Evolutionary conservation across 495 filamentous ascomycete genomes (phyloP).

Genomic region (Clohesyomyces aquaticus): DNA sequence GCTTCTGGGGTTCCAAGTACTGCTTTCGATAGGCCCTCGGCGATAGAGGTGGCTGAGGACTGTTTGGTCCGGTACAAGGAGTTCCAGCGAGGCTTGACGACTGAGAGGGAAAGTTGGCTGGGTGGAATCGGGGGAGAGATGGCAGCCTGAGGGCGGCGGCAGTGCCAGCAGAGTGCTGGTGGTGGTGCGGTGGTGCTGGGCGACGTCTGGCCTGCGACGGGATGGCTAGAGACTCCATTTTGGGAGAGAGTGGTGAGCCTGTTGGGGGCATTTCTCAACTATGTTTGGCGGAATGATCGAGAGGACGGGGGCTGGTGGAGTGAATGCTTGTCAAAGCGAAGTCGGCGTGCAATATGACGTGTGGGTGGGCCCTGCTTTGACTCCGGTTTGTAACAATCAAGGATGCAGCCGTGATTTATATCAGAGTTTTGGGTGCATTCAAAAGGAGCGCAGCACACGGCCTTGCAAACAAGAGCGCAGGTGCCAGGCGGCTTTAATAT

Average conservation of each 20-base stretch:
- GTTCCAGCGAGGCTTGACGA: conserved; percentile 39
- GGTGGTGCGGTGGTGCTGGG: conserved; percentile 19
- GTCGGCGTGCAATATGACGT: conserved; percentile 17
- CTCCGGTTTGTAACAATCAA: background rate
- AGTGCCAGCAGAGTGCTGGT: conserved; percentile 25
- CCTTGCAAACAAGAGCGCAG: conserved; percentile 3
- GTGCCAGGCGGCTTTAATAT: conserved; percentile 23
- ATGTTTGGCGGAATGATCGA: conserved; percentile 4
- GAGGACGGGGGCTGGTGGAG: conserved; percentile 26
- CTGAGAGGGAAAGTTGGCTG: conserved; percentile 47
- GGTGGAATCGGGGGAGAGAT: conserved; percentile 50
- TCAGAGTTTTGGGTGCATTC: background rate
- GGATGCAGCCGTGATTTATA: conserved; percentile 2
- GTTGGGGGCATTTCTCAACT: conserved; percentile 20
- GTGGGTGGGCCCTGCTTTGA: conserved; percentile 19
- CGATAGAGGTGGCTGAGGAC: conserved; percentile 42
- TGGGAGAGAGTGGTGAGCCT: conserved; percentile 34
- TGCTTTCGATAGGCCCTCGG: conserved; percentile 43
- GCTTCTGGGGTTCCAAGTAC: conserved; percentile 44
- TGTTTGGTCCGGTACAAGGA: conserved; percentile 37
- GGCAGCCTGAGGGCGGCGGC: conserved; percentile 44
- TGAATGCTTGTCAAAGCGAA: conserved; percentile 7
- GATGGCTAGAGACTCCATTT: conserved; percentile 37
- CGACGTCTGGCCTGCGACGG: conserved; percentile 36
- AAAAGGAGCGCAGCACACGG: background rate